Evolutionary conservation across 148 eudicot genomes (phyloP).

Genomic region (Vaccinium macrocarpon): DNA sequence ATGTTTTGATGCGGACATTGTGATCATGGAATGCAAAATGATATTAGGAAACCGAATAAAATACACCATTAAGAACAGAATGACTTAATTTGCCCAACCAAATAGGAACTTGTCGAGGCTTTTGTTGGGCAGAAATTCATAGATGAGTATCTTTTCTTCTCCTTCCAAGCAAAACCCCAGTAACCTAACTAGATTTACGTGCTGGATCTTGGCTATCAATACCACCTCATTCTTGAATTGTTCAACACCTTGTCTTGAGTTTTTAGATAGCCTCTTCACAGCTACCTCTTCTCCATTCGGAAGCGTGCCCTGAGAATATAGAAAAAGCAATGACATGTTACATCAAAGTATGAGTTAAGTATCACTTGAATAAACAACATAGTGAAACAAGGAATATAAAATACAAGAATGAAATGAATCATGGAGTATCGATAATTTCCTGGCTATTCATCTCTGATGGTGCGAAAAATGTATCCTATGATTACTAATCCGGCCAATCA

Average conservation of each 20-base stretch:
- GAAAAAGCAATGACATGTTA: not conserved
- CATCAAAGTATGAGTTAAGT: not conserved
- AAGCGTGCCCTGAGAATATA: slow-evolving; percentile 37
- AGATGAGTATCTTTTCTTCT: slow-evolving; percentile 39
- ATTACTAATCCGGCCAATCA: not conserved
- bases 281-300: slow-evolving; percentile 39
- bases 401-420: not conserved
- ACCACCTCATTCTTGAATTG: slow-evolving; percentile 42
- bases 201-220: slow-evolving; percentile 45
- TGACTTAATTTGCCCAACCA: slow-evolving; percentile 14
- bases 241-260: slow-evolving; percentile 34
- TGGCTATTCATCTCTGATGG: not conserved
- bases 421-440: not conserved
- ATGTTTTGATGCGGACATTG: not conserved
- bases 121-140: slow-evolving; percentile 41
- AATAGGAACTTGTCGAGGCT: slow-evolving; percentile 34
- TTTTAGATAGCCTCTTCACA: slow-evolving; percentile 38
- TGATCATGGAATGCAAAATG: not conserved
- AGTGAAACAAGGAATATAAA: not conserved
- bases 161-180: slow-evolving; percentile 38
- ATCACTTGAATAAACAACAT: not conserved
- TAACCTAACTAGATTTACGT: slow-evolving; percentile 38
- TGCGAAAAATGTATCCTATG: not conserved
- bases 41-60: not conserved
- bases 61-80: not conserved